Percentiles rank a stretch among this genome's conserved stretches.
phyloP scores from a whole-genome alignment of 192 early-diverging fungal species.

The Neocallimastix lanati region DNA sequence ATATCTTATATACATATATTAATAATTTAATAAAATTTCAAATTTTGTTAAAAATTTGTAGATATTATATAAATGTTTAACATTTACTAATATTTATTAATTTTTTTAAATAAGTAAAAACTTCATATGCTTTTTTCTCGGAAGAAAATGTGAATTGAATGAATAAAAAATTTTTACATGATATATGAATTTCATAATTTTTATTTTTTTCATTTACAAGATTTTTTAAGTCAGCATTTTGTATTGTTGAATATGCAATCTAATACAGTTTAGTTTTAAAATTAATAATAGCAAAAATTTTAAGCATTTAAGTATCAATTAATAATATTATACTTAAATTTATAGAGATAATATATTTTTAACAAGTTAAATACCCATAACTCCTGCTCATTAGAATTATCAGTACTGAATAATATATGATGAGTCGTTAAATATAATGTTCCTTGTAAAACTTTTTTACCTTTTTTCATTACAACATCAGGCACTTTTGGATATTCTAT shows the following conservation, averaged over 20 bases:
- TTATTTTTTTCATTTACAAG: slow-evolving; percentile 1
- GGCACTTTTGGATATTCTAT: slow-evolving; percentile 9
- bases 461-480: not conserved
- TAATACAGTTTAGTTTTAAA: not conserved
- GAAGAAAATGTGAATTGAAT: slow-evolving; percentile 44
- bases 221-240: slow-evolving; percentile 51
- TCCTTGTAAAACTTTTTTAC: slow-evolving; percentile 10
- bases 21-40: no score
- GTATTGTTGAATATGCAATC: slow-evolving; percentile 74
- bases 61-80: no score
- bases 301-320: not conserved
- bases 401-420: slow-evolving; percentile 48
- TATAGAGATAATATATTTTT: no score
- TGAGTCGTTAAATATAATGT: slow-evolving; percentile 57
- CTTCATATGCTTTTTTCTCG: slow-evolving; percentile 51
- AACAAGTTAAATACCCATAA: slow-evolving; percentile 47
- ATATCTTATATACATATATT: no score
- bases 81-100: slow-evolving; percentile 57
- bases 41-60: no score
- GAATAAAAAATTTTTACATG: slow-evolving; percentile 67
- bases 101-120: slow-evolving; percentile 59
- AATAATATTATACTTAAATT: not conserved
- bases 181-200: slow-evolving; percentile 26
- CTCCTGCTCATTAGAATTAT: slow-evolving; percentile 23
- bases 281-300: not conserved